Base-by-base conservation (phyloP, 768 basidiomycete genomes). In the Psilocybe sp. region DNA sequence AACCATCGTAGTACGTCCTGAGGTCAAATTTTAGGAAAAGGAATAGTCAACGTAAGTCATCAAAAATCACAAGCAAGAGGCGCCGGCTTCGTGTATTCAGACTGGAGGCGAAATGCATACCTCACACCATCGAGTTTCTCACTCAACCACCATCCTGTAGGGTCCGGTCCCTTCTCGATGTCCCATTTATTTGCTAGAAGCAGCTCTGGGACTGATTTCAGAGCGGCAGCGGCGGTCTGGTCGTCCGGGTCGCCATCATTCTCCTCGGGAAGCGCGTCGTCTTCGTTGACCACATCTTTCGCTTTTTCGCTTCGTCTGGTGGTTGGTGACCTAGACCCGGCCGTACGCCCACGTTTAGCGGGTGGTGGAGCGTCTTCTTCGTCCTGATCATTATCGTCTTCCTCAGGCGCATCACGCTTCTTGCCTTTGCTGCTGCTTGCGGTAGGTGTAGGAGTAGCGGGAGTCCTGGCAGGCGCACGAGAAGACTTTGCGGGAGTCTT, bases 61-160 rank as follows among this genome's bases (percentile, higher is more conserved):
- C 15, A n/a, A 7, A 31, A 34, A 19, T 40, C 37, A 34, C 11
- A 46, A 14, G 40, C 32, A 44, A 23, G 42, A 31, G 20, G 23
- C 12, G 38, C 34, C 2, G 4, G 31, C 23, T 28, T 15, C 15
- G n/a, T 28, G 4, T 7, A 28, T 4, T 28, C 23, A 28, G 23
- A 28, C 23, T 7, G 3, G 3, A 18, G 28, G 16, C 50, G 20
- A 41, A n/a, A 16, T 6, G 52, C 73, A n/a, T 52, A 81, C 80
- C 81, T 67, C 32, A 83, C 80, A 49, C 81, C 81, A 61, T 84
- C 81, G 43, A 84, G 58, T 59, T 84, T 82, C 56, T 84, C 81
- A 2, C 78, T 80, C 28, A 81, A 74, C 78, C 78, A 81, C 79
- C 79, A 84, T 1, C 79, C 80, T 13, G 73, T 72, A 1, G 80